Evolutionary conservation across 2,329 filamentous ascomycete species (phyloP), one percentile per base, ranked within the genome.

Genomic region (Fusarium chlamydosporum): DNA sequence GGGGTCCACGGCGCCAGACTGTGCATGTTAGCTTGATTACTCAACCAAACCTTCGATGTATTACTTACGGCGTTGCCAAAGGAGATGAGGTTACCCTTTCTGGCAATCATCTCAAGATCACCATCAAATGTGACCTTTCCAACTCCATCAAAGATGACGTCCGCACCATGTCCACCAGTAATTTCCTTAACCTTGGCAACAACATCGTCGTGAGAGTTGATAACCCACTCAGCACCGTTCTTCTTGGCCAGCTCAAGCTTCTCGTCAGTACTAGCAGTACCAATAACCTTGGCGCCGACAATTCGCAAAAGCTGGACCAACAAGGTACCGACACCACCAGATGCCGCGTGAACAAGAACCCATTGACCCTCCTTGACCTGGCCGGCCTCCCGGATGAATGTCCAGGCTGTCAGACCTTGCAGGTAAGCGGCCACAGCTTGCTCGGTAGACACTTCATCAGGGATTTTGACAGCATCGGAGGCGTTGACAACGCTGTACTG

Each of bases 81-180:
- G 48, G 88, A 90, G 27, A 93, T 85, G 73, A 97, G 80, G 3
- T 85, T 91, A 7, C 93, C 94, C 82, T 96, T 96, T 67, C 89
- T 79, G 71, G 90, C 91, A 55, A 95, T 84, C 72, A 89, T 86
- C 68, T 94, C 88, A 68, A 97, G 77, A 74, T 90, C 91, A 20
- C 87, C 84, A 71, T 97, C 92, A 80, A 96, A 97, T 0, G 94
- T 97, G 48, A 86, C 85, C 81, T 93, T 93, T 13, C 94, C 94
- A 4, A 97, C 92, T 7, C 92, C 92, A 76, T 97, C 94, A 76
- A 93, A 96, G 29, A 97, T 91, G 11, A 90, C 93, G 67, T 88
- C 86, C 4, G 91, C 89, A 9, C 94, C 94, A 62, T 88, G 81
- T 0, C 91, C 91, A 3, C 83, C 86, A 0, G 93, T 97, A 48